Percentiles rank a stretch among this genome's conserved stretches.
These are phyloP conservation scores for Leptomonas seymouri DNA, from an alignment of 208 protist genomes.

Conservation along the genomic window DNA sequence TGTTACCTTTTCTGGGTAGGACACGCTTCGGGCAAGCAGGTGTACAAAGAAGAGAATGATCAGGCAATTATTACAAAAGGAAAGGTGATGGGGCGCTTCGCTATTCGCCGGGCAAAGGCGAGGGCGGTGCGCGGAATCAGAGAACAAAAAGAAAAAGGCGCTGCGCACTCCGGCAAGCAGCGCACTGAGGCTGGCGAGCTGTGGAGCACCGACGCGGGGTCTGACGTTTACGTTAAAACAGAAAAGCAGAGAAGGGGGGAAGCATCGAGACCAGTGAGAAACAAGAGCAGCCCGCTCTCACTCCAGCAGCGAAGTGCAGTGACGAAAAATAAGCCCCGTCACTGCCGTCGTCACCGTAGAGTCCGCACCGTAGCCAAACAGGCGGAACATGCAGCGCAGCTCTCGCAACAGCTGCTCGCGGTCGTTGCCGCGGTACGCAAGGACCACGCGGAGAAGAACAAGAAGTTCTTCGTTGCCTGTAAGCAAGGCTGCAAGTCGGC, in stretches of 20 bases:
- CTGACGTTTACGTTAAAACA: neutral
- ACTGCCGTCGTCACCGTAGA: neutral
- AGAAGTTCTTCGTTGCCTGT: constrained; percentile 14
- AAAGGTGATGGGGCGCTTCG: no score
- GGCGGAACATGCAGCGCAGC: constrained; percentile 11
- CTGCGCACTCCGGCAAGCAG: no score
- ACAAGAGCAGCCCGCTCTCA: neutral
- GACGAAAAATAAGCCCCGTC: neutral
- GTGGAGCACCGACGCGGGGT: no score
- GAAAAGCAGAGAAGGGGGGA: constrained; percentile 15
- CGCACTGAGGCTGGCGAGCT: no score
- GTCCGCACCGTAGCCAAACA: neutral
- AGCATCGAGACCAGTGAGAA: no score
- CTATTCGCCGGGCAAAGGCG: no score
- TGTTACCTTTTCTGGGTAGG: no score
- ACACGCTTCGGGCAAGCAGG: neutral
- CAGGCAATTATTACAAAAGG: no score
- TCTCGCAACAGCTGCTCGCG: constrained; percentile 4
- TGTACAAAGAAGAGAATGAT: neutral
- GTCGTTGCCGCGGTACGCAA: constrained; percentile 24
- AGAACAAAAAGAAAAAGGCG: no score
- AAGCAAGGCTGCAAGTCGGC: constrained; percentile 4
- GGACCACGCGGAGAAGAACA: constrained; percentile 24
- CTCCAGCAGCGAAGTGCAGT: neutral
- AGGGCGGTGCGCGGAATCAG: no score